Evolutionary conservation across 345 rosid genomes (phyloP).

Genomic region (Excoecaria cochinchinensis): DNA sequence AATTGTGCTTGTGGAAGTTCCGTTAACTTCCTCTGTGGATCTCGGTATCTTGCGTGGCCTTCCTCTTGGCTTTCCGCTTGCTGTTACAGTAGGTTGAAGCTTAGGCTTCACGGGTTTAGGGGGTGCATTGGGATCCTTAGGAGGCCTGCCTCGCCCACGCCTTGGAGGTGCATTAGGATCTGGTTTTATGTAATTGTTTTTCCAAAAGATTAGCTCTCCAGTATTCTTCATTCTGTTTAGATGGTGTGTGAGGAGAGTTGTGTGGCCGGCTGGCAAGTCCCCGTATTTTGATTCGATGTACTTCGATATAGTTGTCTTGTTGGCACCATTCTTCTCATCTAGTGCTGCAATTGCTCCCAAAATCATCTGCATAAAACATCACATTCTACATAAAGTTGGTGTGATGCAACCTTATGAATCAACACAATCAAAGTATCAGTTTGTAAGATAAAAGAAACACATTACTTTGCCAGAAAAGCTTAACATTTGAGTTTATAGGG

Average conservation of each 20-base stretch:
- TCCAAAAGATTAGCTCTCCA: background rate
- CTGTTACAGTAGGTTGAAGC: background rate
- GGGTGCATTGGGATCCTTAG: conserved; percentile 10
- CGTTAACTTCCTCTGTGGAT: background rate
- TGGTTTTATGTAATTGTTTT: conserved; percentile 9
- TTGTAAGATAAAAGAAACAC: background rate
- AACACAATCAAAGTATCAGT: background rate
- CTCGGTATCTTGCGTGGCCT: conserved; percentile 7
- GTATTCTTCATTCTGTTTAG: conserved; percentile 4
- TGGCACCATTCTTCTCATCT: conserved; percentile 55
- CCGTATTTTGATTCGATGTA: background rate
- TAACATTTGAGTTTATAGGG: background rate
- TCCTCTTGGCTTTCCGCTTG: conserved; percentile 8
- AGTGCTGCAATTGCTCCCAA: conserved; percentile 48
- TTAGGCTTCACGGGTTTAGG: conserved; percentile 7
- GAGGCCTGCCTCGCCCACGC: conserved; percentile 7
- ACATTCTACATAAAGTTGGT: background rate
- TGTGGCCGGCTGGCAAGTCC: conserved; percentile 1
- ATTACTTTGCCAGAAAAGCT: background rate
- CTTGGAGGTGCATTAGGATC: conserved; percentile 11
- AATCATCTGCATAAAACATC: conserved; percentile 49
- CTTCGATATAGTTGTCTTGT: conserved; percentile 45
- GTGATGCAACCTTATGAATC: background rate
- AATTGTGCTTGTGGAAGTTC: background rate
- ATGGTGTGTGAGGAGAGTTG: background rate